Evolutionary conservation across 1,284 basidiomycete genomes (phyloP), one percentile per base, ranked within the genome.

Genomic region (Puccinia coronata): DNA sequence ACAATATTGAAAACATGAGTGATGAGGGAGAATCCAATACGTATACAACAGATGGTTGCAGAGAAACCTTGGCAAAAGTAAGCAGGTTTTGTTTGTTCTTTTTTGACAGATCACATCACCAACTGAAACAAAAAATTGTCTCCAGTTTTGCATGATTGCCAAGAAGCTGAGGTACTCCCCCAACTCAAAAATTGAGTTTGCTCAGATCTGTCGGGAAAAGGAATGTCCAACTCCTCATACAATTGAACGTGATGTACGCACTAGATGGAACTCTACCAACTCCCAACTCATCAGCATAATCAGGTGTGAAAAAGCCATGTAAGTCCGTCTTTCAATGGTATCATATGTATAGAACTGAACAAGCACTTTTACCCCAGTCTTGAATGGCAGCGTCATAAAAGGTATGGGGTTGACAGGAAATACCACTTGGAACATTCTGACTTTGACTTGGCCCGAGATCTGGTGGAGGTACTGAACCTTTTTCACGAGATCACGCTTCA

Each of bases 181-280:
- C 8, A 65, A 65, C 34, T 65, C 63, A 11, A 65, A 65, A 36
- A 18, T 4, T 11, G 34, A 65, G 34, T 65, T 65, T 39, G 5
- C 3, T 3, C 23, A 39, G 23, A 65, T 65, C 20, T 65, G 63
- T 43, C 34, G 34, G 16, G 63, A 65, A 36, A 65, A 39, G 25
- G 63, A n/a, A 18, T 65, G 63, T 43, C 23, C 2, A 12, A 65
- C 34, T 18, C 63, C 34, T 36, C 31, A 65, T 65, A 65, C 31
- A 36, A 65, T 65, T 39, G 34, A 11, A 65, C 36, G 63, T n/a
- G 63, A 65, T 43, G 63, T 65, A 36, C 18, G 63, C 20, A 65
- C 63, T 12, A 12, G 34, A 23, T 65, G 63, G n/a, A n/a, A n/a
- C n/a, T n/a, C n/a, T n/a, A n/a, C n/a, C n/a, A n/a, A n/a, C n/a